Conservation (phyloP, 2,329 filamentous ascomycete genomes). For the Herpomyces periplanetae region DNA sequence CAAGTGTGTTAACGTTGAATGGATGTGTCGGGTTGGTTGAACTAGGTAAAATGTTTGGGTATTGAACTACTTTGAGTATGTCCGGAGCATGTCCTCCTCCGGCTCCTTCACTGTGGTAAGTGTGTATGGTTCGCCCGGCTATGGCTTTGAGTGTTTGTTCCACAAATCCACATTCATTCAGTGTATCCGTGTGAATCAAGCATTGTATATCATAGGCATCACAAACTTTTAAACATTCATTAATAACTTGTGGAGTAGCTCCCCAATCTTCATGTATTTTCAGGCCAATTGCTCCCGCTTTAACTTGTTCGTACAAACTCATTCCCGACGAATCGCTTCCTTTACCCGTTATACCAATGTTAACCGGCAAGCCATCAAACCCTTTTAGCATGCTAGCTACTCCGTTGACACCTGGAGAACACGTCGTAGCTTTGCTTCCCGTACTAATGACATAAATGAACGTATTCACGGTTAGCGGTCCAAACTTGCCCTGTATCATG, state of each 20-base stretch:
- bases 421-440: conserved; percentile 64
- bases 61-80: conserved; percentile 72
- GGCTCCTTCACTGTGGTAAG: conserved; percentile 83
- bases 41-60: conserved; percentile 49
- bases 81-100: conserved; percentile 81
- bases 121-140: conserved; percentile 58
- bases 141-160: conserved; percentile 60
- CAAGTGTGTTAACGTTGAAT: conserved; percentile 61
- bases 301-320: conserved; percentile 36
- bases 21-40: conserved; percentile 75
- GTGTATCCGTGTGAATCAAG: conserved; percentile 72
- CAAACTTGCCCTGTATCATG: conserved; percentile 4
- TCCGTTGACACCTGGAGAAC: conserved; percentile 47
- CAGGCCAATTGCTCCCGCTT: conserved; percentile 50
- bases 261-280: conserved; percentile 96
- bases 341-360: conserved; percentile 67
- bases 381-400: conserved; percentile 69
- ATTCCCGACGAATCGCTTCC: conserved; percentile 38
- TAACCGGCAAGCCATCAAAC: conserved; percentile 38
- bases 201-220: conserved; percentile 75
- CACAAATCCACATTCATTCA: conserved; percentile 91
- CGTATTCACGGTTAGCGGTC: no score
- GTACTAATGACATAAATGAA: conserved; percentile 14
- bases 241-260: conserved; percentile 55
- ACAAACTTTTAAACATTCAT: conserved; percentile 43